Percentiles rank a stretch among this genome's conserved stretches.
These are phyloP conservation scores for Tremellales sp. DNA, from an alignment of 1,284 basidiomycete species.

Conservation along the genomic window DNA sequence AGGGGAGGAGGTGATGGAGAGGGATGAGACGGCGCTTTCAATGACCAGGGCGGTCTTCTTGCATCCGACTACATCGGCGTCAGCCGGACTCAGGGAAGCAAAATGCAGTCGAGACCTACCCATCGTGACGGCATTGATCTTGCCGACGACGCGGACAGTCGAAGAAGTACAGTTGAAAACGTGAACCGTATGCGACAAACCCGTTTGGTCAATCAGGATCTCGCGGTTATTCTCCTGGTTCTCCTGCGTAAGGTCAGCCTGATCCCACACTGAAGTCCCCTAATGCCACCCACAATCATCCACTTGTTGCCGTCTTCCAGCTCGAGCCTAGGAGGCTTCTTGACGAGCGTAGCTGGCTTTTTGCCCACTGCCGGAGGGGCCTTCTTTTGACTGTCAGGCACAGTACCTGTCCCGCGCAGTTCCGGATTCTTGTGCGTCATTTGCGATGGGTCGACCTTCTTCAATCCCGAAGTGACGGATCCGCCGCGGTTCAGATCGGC, in stretches of 20 bases:
- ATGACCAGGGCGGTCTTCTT: slow-evolving; percentile 83
- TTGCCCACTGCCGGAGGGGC: slow-evolving; percentile 56
- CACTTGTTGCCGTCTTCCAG: slow-evolving; percentile 87
- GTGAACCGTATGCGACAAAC: slow-evolving; percentile 81
- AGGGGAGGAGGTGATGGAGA: slow-evolving; percentile 82
- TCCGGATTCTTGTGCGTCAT: slow-evolving; percentile 99
- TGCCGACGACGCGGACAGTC: slow-evolving; percentile 85
- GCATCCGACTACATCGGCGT: slow-evolving; percentile 66
- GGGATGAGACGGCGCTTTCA: slow-evolving; percentile 84
- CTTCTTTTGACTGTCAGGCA: slow-evolving; percentile 52
- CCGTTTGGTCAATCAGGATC: slow-evolving; percentile 72
- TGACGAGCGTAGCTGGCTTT: slow-evolving; percentile 66
- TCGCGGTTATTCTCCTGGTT: slow-evolving; percentile 79
- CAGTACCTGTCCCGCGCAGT: slow-evolving; percentile 63
- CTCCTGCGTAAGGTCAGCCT: slow-evolving; percentile 60
- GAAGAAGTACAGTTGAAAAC: slow-evolving; percentile 87
- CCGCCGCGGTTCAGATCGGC: slow-evolving; percentile 86
- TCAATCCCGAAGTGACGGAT: slow-evolving; percentile 81
- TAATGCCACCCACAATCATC: slow-evolving; percentile 69
- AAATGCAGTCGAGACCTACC: slow-evolving; percentile 59
- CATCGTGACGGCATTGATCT: slow-evolving; percentile 90
- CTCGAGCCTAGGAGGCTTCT: slow-evolving; percentile 88
- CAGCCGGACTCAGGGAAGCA: background rate
- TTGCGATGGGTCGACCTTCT: slow-evolving; percentile 91
- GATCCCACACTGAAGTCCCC: background rate